Percentiles rank a stretch among this genome's conserved stretches.
phyloP scores from a whole-genome alignment of 2,329 filamentous ascomycete genomes.

The Paecilomyces fulvus region DNA sequence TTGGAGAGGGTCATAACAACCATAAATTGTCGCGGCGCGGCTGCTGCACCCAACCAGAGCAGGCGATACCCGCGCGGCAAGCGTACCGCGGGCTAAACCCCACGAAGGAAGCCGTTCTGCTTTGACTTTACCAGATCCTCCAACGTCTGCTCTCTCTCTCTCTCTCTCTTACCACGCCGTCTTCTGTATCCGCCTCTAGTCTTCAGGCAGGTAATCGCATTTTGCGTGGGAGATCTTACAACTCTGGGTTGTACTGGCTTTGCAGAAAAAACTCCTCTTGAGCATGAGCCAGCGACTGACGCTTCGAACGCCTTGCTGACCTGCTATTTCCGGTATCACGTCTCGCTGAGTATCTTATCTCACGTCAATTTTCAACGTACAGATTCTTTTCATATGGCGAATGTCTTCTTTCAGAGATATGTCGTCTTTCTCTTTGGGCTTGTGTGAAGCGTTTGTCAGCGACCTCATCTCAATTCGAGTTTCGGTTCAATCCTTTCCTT shows the following conservation, averaged over 20 bases:
- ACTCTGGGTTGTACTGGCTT: not conserved
- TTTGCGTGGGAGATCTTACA: not conserved
- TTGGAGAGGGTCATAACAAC: not conserved
- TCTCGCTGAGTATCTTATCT: not conserved
- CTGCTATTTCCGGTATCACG: not conserved
- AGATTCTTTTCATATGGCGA: slow-evolving; percentile 33
- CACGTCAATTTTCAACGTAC: slow-evolving; percentile 10
- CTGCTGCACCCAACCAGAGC: not conserved
- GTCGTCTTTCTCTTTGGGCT: slow-evolving; percentile 35
- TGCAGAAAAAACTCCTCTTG: not conserved
- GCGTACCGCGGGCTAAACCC: slow-evolving; percentile 9
- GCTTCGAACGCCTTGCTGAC: not conserved
- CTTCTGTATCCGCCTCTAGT: not conserved
- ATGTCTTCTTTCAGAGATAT: slow-evolving; percentile 35
- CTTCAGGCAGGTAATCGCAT: not conserved
- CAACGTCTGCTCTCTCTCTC: not conserved
- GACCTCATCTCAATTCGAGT: slow-evolving; percentile 27
- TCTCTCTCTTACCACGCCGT: not conserved
- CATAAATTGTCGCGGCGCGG: not conserved
- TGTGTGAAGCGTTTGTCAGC: slow-evolving; percentile 35
- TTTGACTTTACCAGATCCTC: not conserved
- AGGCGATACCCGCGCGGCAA: slow-evolving; percentile 9
- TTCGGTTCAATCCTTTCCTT: slow-evolving; percentile 16
- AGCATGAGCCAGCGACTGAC: not conserved
- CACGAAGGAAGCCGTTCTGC: slow-evolving; percentile 9